phyloP scores from a whole-genome alignment of 2,329 filamentous ascomycete species.

The Aphanoascus verrucosus region DNA sequence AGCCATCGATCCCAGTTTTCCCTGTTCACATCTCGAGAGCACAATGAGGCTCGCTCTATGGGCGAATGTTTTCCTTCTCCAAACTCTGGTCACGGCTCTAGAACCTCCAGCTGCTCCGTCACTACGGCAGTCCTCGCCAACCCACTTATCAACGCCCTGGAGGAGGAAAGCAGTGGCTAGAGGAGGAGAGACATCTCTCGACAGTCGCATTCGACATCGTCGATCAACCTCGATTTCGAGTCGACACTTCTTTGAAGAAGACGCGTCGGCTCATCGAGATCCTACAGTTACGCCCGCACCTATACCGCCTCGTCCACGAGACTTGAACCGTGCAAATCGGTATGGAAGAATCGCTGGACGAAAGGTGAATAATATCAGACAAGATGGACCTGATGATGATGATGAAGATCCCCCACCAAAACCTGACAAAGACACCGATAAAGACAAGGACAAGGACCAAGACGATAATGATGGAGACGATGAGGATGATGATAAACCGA shows the following conservation, averaged over 20 bases:
- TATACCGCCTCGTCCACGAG: neutral
- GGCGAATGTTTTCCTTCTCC: slow-evolving; percentile 1
- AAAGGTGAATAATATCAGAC: neutral
- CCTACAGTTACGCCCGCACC: neutral
- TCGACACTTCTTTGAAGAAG: neutral
- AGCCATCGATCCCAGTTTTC: neutral
- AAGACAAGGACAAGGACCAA: neutral
- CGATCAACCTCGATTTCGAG: neutral
- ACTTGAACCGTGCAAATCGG: neutral
- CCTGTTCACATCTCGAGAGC: neutral
- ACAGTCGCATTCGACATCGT: neutral
- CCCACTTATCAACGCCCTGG: neutral
- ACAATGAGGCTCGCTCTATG: slow-evolving; percentile 2
- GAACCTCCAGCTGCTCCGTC: neutral
- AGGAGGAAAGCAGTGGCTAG: neutral
- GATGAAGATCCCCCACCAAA: neutral
- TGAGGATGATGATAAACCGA: neutral
- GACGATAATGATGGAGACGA: neutral
- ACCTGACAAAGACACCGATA: neutral
- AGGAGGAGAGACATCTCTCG: neutral
- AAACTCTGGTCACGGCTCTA: neutral
- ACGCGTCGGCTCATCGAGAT: neutral
- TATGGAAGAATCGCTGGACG: neutral
- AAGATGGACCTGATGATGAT: neutral
- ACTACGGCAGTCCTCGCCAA: neutral